phyloP scores from a whole-genome alignment of 805 yeast genomes.

The Barnettozyma pratensis region DNA sequence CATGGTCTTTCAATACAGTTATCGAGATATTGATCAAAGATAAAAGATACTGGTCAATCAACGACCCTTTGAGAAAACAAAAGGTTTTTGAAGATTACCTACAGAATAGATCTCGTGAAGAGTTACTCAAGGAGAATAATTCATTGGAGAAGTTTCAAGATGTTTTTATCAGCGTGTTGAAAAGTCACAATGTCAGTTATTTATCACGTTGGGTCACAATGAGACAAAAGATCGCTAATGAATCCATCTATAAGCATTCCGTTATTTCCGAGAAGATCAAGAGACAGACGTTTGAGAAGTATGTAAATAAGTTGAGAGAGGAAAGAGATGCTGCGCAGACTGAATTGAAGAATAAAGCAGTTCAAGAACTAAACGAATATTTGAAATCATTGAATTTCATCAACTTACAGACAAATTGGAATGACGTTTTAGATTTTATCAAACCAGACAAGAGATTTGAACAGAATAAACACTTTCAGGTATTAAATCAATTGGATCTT shows the following conservation, averaged over 20 bases:
- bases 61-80: conserved; percentile 57
- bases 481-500: conserved; percentile 55
- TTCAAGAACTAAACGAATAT: conserved; percentile 47
- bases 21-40: conserved; percentile 53
- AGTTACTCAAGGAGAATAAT: conserved; percentile 46
- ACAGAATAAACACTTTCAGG: conserved; percentile 51
- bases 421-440: conserved; percentile 10
- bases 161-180: conserved; percentile 46
- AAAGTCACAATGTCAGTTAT: conserved; percentile 41
- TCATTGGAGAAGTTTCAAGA: conserved; percentile 50
- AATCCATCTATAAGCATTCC: conserved; percentile 60
- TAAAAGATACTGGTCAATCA: conserved; percentile 62
- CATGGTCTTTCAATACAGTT: conserved; percentile 70
- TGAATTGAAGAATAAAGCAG: conserved; percentile 40
- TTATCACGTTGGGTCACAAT: conserved; percentile 63
- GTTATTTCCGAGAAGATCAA: conserved; percentile 55
- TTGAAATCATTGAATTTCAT: conserved; percentile 32
- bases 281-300: conserved; percentile 48
- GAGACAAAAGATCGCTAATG: conserved; percentile 50
- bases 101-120: conserved; percentile 42
- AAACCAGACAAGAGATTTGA: conserved; percentile 45
- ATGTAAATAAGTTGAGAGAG: conserved; percentile 35
- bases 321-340: conserved; percentile 22
- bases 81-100: conserved; percentile 61
- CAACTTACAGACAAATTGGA: conserved; percentile 18